These are phyloP conservation scores for Knufia petricola DNA, from an alignment of 2,329 filamentous ascomycete genomes.

Conservation along the genomic window DNA sequence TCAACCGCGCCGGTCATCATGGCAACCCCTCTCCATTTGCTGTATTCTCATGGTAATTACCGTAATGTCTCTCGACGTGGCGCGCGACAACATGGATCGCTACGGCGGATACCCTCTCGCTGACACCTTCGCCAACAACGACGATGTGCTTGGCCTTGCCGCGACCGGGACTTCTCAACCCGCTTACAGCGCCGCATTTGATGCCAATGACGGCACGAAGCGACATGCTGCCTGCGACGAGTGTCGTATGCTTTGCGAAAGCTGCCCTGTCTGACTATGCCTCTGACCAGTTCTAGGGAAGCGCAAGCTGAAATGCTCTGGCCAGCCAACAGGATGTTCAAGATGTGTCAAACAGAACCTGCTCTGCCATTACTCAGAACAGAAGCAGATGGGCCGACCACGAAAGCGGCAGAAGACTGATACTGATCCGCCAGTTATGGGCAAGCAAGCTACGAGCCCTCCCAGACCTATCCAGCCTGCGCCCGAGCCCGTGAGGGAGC, in stretches of 20 bases:
- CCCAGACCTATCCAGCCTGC: slow-evolving; percentile 6
- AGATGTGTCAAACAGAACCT: slow-evolving; percentile 36
- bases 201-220: slow-evolving; percentile 27
- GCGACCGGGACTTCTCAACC: slow-evolving; percentile 12
- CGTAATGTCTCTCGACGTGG: slow-evolving; percentile 4
- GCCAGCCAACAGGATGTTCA: slow-evolving; percentile 33
- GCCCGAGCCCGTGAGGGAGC: neutral
- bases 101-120: slow-evolving; percentile 13
- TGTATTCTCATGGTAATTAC: too few relatives aligned
- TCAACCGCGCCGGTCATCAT: neutral
- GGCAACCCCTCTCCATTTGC: neutral
- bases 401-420: slow-evolving; percentile 32
- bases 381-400: slow-evolving; percentile 41
- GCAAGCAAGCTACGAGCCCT: slow-evolving; percentile 5
- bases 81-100: slow-evolving; percentile 9
- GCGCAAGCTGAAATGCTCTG: slow-evolving; percentile 41
- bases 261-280: slow-evolving; percentile 15
- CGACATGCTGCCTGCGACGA: slow-evolving; percentile 41
- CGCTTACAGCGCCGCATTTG: slow-evolving; percentile 17
- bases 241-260: slow-evolving; percentile 32
- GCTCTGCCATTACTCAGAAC: slow-evolving; percentile 36
- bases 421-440: slow-evolving; percentile 13
- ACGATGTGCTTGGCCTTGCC: slow-evolving; percentile 10
- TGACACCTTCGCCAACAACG: slow-evolving; percentile 14
- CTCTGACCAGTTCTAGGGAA: slow-evolving; percentile 28